phyloP scores from a whole-genome alignment of 192 early-diverging fungal species.

The Entophlyctis luteolus region DNA sequence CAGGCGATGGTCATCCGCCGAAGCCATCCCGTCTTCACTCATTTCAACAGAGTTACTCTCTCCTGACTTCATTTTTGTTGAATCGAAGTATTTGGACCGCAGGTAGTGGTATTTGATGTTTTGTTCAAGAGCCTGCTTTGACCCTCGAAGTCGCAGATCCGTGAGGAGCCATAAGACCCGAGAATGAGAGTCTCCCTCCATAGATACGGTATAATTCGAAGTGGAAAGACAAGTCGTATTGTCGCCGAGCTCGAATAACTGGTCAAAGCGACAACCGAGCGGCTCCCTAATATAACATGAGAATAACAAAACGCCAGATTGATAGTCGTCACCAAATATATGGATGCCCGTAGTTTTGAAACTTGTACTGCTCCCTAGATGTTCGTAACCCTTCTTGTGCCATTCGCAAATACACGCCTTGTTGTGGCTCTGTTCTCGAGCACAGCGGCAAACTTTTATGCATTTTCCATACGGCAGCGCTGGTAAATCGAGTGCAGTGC shows the following conservation, averaged over 20 bases:
- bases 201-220: background rate
- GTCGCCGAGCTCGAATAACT: background rate
- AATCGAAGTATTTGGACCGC: background rate
- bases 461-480: background rate
- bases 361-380: background rate
- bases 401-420: constrained; percentile 9
- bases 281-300: background rate
- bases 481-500: background rate
- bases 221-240: background rate
- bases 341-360: background rate
- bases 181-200: constrained; percentile 1
- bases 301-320: background rate
- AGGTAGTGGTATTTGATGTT: background rate
- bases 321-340: background rate
- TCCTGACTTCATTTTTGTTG: background rate
- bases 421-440: constrained; percentile 2
- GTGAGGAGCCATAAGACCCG: background rate
- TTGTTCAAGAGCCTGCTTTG: background rate
- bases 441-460: background rate
- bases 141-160: background rate
- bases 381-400: background rate
- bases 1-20: background rate
- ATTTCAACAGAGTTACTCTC: background rate
- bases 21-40: background rate
- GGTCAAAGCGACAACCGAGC: constrained; percentile 8